Conservation (phyloP, 1,139 yeast genomes). For the Pichia cactophila region DNA sequence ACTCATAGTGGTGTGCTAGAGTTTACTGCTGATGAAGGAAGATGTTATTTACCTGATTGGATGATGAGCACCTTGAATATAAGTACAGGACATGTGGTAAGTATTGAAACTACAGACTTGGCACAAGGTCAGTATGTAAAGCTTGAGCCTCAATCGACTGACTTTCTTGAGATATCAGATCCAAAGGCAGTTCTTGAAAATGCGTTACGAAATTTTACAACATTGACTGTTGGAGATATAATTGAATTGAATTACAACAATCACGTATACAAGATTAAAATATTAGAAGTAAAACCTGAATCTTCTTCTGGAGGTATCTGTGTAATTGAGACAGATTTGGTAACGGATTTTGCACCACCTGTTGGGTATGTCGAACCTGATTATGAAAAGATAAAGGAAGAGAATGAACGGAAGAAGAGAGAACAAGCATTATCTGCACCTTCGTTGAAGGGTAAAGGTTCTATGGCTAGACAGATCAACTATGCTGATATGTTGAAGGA, state of each 20-base stretch:
- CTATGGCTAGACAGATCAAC: constrained; percentile 74
- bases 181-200: constrained; percentile 96
- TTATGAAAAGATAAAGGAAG: constrained; percentile 25
- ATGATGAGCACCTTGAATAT: constrained; percentile 76
- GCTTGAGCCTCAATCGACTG: constrained; percentile 91
- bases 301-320: constrained; percentile 56
- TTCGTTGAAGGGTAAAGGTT: constrained; percentile 36
- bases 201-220: constrained; percentile 81
- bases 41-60: constrained; percentile 95
- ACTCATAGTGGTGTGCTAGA: constrained; percentile 95
- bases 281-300: constrained; percentile 84
- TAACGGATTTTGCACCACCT: constrained; percentile 97
- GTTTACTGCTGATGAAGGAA: constrained; percentile 95
- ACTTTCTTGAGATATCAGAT: constrained; percentile 86
- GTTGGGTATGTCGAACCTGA: constrained; percentile 85
- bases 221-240: constrained; percentile 77
- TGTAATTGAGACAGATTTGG: constrained; percentile 94
- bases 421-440: constrained; percentile 25
- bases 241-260: constrained; percentile 84
- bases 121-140: constrained; percentile 85
- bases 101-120: constrained; percentile 68
- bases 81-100: constrained; percentile 72
- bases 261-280: constrained; percentile 69
- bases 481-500: constrained; percentile 53
- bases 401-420: constrained; percentile 21